phyloP scores from a whole-genome alignment of 2,329 filamentous ascomycete genomes.

The Colletotrichum godetiae region DNA sequence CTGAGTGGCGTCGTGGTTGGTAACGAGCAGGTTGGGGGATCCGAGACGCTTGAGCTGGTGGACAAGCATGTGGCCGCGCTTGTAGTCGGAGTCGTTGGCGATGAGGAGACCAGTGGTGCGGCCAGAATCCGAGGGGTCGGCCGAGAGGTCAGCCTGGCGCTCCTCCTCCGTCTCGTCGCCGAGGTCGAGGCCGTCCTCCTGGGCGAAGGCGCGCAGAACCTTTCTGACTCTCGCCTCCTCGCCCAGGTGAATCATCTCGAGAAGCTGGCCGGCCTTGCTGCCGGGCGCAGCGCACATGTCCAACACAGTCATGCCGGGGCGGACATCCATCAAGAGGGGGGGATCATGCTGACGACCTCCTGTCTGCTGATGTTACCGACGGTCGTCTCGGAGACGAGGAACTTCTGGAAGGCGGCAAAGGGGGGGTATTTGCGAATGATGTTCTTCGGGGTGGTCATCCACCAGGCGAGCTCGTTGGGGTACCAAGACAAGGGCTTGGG shows the following conservation, averaged over 20 bases:
- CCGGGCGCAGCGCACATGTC: conserved; percentile 97
- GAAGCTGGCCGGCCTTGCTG: conserved; percentile 94
- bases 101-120: conserved; percentile 91
- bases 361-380: conserved; percentile 98
- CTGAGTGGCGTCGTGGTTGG: conserved; percentile 96
- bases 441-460: conserved; percentile 98
- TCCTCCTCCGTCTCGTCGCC: conserved; percentile 60
- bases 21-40: conserved; percentile 95
- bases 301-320: conserved; percentile 90
- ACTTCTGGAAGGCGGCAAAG: conserved; percentile 96
- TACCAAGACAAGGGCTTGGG: conserved; percentile 91
- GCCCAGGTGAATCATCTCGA: conserved; percentile 93
- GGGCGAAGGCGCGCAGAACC: conserved; percentile 72
- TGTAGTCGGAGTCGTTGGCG: conserved; percentile 97
- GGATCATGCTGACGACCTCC: conserved; percentile 99
- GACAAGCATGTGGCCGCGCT: conserved; percentile 95
- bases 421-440: conserved; percentile 93
- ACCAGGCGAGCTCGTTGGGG: conserved; percentile 94
- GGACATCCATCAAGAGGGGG: conserved; percentile 89
- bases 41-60: conserved; percentile 98
- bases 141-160: conserved; percentile 63
- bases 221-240: conserved; percentile 88
- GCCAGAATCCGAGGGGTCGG: conserved; percentile 79
- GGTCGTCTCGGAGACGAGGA: conserved; percentile 95
- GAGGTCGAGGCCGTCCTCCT: conserved; percentile 68